Percentiles rank a stretch among this genome's conserved stretches.
Evolutionary conservation across 345 rosid genomes (phyloP).

Genomic region (Syzygium grande): DNA sequence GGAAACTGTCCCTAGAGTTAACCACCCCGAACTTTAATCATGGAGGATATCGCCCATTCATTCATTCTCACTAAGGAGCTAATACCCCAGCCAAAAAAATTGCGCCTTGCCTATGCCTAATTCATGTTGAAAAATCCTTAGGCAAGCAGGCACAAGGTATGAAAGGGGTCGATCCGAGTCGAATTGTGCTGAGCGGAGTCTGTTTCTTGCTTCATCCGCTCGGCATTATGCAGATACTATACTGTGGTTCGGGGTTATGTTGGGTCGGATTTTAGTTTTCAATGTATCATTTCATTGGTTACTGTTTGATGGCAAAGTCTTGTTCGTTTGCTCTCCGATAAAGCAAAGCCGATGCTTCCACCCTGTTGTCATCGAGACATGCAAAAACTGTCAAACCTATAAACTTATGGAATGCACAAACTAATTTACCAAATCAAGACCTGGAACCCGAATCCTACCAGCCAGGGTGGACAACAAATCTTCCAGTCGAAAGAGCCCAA

Average conservation of each 20-base stretch:
- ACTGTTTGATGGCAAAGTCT: constrained; percentile 65
- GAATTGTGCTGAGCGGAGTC: neutral
- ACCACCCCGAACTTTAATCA: neutral
- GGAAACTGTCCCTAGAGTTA: neutral
- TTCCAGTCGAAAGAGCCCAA: constrained; percentile 77
- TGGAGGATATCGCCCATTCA: neutral
- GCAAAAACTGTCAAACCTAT: neutral
- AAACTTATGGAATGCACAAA: constrained; percentile 1
- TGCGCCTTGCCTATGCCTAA: neutral
- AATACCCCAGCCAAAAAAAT: neutral
- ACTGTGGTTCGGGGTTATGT: neutral
- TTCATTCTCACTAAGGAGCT: neutral
- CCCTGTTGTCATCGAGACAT: constrained; percentile 48
- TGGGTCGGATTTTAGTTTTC: neutral
- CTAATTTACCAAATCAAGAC: neutral
- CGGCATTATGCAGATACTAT: neutral
- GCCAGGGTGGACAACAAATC: constrained; percentile 90
- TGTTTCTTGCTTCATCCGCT: neutral
- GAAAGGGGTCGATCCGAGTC: neutral
- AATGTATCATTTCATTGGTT: neutral
- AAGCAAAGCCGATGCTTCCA: constrained; percentile 97
- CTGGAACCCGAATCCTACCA: constrained; percentile 46
- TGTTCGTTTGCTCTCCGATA: constrained; percentile 91
- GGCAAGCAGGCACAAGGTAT: neutral
- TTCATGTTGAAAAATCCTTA: neutral